These are phyloP conservation scores for Lentinula sp. DNA, from an alignment of 768 basidiomycete genomes.

Conservation along the genomic window DNA sequence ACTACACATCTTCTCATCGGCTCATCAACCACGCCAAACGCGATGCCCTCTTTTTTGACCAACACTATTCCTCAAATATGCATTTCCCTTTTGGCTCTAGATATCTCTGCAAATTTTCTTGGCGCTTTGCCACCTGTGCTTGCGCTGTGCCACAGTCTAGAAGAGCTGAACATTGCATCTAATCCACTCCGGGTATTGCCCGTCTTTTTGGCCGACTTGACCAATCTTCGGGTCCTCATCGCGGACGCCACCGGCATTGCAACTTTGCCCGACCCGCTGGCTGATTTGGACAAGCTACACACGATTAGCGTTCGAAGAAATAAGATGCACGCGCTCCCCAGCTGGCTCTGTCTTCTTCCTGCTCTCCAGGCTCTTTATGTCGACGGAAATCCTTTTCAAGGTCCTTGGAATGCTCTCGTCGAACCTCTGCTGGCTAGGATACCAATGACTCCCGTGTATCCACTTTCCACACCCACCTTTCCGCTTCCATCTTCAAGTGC, in stretches of 20 bases:
- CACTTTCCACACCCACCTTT: constrained; percentile 59
- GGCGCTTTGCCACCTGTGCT: constrained; percentile 79
- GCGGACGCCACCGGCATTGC: constrained; percentile 86
- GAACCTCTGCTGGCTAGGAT: constrained; percentile 72
- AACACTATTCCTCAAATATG: constrained; percentile 66
- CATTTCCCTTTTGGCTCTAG: constrained; percentile 80
- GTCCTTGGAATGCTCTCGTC: constrained; percentile 86
- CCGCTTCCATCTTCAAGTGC: constrained; percentile 43
- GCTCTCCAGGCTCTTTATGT: constrained; percentile 81
- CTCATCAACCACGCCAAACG: constrained; percentile 71
- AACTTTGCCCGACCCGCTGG: constrained; percentile 70
- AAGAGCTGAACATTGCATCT: constrained; percentile 90
- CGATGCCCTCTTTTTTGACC: constrained; percentile 71
- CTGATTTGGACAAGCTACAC: constrained; percentile 72
- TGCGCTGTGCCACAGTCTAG: constrained; percentile 72
- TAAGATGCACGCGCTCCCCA: constrained; percentile 82
- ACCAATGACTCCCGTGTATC: constrained; percentile 56
- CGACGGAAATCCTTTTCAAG: constrained; percentile 95
- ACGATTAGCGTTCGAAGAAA: constrained; percentile 88
- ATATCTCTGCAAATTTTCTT: constrained; percentile 87
- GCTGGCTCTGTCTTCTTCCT: constrained; percentile 89
- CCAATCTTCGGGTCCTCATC: constrained; percentile 79
- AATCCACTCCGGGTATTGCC: constrained; percentile 94
- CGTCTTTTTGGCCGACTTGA: constrained; percentile 72
- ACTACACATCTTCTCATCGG: constrained; percentile 92